Percentiles rank a stretch among this genome's conserved stretches.
These are phyloP conservation scores for Williopsis jadinii DNA, from an alignment of 1,139 yeast genomes.

Conservation along the genomic window DNA sequence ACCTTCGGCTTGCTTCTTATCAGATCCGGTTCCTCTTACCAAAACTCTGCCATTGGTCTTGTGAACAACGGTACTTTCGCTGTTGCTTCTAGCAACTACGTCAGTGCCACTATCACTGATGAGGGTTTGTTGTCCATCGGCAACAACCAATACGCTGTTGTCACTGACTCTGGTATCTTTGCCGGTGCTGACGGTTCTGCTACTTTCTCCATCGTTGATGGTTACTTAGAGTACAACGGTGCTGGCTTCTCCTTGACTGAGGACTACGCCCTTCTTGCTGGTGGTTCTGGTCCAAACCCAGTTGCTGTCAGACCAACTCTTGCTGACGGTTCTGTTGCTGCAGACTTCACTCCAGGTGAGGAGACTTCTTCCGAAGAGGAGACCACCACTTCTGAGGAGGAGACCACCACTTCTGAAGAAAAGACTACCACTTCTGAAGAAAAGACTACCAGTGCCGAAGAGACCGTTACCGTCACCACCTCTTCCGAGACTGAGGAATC, in stretches of 20 bases:
- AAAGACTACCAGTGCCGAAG: neutral
- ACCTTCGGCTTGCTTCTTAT: conserved; percentile 26
- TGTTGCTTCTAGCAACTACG: conserved; percentile 9
- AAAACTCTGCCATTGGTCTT: conserved; percentile 20
- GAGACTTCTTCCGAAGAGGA: neutral
- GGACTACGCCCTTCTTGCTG: conserved; percentile 5
- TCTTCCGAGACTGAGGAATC: neutral
- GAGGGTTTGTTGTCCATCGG: conserved; percentile 24
- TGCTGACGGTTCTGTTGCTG: conserved; percentile 10
- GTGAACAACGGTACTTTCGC: conserved; percentile 11
- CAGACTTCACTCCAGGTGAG: conserved; percentile 19
- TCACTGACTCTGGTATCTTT: conserved; percentile 17
- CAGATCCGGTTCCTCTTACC: conserved; percentile 27
- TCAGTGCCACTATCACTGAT: conserved; percentile 23
- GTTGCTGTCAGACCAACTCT: conserved; percentile 13
- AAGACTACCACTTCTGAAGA: neutral
- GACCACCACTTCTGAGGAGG: neutral
- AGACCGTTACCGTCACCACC: no score
- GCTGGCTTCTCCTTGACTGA: conserved; percentile 18
- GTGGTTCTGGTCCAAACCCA: conserved; percentile 5
- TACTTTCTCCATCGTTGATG: conserved; percentile 23
- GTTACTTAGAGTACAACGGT: conserved; percentile 22
- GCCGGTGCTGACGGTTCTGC: conserved; percentile 22
- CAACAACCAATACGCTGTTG: conserved; percentile 23
- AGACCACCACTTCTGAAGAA: neutral